Evolutionary conservation across 2,329 filamentous ascomycete genomes (phyloP).

Genomic region (Ceratocystis harringtonii): DNA sequence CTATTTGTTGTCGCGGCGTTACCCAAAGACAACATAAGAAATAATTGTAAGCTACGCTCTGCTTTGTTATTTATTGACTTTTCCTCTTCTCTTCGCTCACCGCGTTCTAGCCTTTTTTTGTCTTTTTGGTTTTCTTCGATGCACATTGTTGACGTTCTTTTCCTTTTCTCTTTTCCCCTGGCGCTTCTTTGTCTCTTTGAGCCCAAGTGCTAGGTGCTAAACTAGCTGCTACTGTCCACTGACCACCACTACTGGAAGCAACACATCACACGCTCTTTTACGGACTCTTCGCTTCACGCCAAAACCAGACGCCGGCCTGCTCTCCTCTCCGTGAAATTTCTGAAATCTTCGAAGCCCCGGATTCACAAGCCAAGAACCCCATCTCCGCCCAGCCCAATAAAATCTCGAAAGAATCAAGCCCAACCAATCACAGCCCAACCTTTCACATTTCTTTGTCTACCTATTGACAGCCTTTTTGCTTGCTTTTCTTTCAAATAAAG

Average conservation of each 20-base stretch:
- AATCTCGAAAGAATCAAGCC: neutral
- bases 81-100: neutral
- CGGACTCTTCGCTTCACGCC: neutral
- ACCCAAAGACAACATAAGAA: neutral
- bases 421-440: neutral
- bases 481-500: neutral
- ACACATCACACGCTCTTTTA: neutral
- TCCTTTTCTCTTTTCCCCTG: neutral
- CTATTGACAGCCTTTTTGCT: neutral
- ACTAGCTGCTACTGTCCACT: neutral
- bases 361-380: neutral
- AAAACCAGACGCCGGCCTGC: neutral
- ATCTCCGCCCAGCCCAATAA: neutral
- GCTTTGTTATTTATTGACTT: neutral
- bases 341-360: neutral
- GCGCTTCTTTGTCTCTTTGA: neutral
- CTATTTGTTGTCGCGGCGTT: constrained; percentile 10
- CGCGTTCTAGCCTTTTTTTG: neutral
- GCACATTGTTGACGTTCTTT: neutral
- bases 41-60: neutral
- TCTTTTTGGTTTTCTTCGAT: neutral
- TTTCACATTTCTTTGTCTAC: neutral
- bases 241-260: neutral
- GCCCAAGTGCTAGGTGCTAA: neutral
- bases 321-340: neutral